phyloP scores from a whole-genome alignment of 179 eudicot species.

The Heliamphora pulchella region DNA sequence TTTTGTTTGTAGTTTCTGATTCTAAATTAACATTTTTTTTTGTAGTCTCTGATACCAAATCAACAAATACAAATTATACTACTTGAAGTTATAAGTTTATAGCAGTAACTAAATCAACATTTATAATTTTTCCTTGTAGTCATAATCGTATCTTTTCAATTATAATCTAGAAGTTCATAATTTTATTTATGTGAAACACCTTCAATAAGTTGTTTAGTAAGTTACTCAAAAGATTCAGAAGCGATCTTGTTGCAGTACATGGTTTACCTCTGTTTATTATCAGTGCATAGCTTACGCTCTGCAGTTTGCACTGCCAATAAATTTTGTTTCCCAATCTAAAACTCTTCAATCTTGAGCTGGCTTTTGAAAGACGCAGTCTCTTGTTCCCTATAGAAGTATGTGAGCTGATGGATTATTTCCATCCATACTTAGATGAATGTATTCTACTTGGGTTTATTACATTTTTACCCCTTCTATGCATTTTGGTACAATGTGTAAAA shows the following conservation, averaged over 20 bases:
- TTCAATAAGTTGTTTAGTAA: neutral
- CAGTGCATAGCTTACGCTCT: neutral
- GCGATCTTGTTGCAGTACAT: neutral
- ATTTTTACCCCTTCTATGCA: too few species aligned
- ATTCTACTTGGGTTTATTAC: neutral
- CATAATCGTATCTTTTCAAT: too few species aligned
- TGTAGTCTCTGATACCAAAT: too few species aligned
- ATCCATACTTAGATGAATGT: neutral
- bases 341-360: neutral
- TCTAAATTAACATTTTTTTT: too few species aligned
- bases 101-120: too few species aligned
- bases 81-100: too few species aligned
- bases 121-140: too few species aligned
- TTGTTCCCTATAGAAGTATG: neutral
- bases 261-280: neutral
- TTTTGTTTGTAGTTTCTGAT: too few species aligned
- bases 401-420: neutral
- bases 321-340: neutral
- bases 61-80: too few species aligned
- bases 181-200: too few species aligned
- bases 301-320: neutral
- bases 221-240: neutral
- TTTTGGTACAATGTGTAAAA: neutral
- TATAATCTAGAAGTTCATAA: too few species aligned
- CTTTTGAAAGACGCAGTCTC: neutral